These are phyloP conservation scores for Sequoia sempervirens DNA, from an alignment of 75 land plant genomes.

Conservation along the genomic window DNA sequence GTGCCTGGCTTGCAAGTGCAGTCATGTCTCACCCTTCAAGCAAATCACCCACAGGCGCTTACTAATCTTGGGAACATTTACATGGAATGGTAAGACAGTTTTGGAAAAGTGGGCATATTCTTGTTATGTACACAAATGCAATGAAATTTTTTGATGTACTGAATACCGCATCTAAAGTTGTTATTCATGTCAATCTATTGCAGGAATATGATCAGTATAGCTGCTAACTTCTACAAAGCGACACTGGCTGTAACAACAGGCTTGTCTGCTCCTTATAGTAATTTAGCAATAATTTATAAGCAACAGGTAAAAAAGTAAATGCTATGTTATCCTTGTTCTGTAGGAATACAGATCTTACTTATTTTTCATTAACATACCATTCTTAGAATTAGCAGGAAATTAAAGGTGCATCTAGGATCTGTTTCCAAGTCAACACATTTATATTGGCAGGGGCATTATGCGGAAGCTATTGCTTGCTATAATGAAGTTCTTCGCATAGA, in stretches of 20 bases:
- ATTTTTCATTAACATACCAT: not conserved
- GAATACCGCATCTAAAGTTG: not conserved
- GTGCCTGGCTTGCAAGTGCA: slow-evolving; percentile 17
- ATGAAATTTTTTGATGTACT: not conserved
- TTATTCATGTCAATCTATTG: slow-evolving; percentile 5
- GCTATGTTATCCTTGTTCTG: not conserved
- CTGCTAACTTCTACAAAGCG: slow-evolving; percentile 91
- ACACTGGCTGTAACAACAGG: slow-evolving; percentile 89
- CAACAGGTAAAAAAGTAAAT: slow-evolving; percentile 78
- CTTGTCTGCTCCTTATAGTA: slow-evolving; percentile 94
- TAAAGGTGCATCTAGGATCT: slow-evolving; percentile 16
- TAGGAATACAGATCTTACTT: not conserved
- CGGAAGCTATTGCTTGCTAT: slow-evolving; percentile 95
- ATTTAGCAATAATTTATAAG: slow-evolving; percentile 94
- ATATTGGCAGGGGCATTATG: slow-evolving; percentile 80
- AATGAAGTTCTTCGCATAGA: slow-evolving; percentile 97
- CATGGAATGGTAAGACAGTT: slow-evolving; percentile 82
- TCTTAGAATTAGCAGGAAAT: slow-evolving; percentile 10
- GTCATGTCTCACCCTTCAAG: slow-evolving; percentile 84
- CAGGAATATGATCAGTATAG: slow-evolving; percentile 85
- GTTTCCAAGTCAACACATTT: slow-evolving; percentile 12
- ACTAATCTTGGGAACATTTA: slow-evolving; percentile 98
- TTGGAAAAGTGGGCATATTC: not conserved
- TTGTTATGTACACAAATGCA: not conserved
- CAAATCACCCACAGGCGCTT: slow-evolving; percentile 95